Evolutionary conservation across 2,329 filamentous ascomycete genomes (phyloP), one percentile per base, ranked within the genome.

Genomic region (Trichophyton equinum): DNA sequence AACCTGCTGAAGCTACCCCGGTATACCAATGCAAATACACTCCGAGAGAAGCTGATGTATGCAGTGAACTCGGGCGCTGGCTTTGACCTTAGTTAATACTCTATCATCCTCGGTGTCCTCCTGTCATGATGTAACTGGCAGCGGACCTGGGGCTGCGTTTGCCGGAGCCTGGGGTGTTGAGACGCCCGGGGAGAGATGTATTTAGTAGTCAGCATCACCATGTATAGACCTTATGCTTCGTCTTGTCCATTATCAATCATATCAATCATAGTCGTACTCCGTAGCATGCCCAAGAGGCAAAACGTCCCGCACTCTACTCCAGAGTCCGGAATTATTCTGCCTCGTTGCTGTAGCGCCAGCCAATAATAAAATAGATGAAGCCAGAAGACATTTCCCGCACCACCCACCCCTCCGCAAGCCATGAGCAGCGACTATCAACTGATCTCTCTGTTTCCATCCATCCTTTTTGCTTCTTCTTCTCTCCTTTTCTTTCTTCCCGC

Each of bases 1-100:
- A 99, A 99, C 71, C 72, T 99, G 67, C 76, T 99, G 56, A 99
- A 99, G 78, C 75, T 99, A 66, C 94, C 94, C 5, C 83, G 86
- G 65, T 99, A 97, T 73, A 81, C 74, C 56, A 84, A 79, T 38
- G 83, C 85, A 64, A 74, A 77, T 62, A 81, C 78, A 30, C 72
- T 99, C 68, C 85, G 82, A 70, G 82, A 86, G 69, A 97, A 96
- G 76, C 72, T 99, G 63, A 76, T 97, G 59, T 96, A 96, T 74
- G 92, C 92, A 7, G 84, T 96, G 20, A 89, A 89, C 67, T 88
- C 89, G 0, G 91, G 91, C 0, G 92, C 94, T 55, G 92, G 94
- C 0, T 99, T 99, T 74, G 92, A 97, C 77, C 76, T 94, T 60
- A 64, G 63, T 40, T 65, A 40, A 58, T 13, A 11, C 11, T 9